These are phyloP conservation scores for Calonectria henricotiae DNA, from an alignment of 2,329 filamentous ascomycete species.

Conservation along the genomic window DNA sequence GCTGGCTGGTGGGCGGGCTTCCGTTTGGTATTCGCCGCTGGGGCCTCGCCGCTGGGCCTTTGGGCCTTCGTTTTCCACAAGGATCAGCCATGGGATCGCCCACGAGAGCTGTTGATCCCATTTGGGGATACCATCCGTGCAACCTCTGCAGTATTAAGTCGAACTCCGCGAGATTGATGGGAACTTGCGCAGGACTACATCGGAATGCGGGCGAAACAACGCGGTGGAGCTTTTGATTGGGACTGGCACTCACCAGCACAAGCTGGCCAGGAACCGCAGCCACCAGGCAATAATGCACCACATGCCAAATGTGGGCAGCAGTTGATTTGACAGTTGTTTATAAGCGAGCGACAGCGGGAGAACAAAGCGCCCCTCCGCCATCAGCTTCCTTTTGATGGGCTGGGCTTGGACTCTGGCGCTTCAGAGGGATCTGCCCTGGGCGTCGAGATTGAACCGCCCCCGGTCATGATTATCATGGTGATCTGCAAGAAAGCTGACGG, in stretches of 20 bases:
- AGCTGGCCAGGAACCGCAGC: slow-evolving; percentile 13
- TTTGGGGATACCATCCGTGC: slow-evolving; percentile 31
- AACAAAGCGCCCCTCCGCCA: slow-evolving; percentile 17
- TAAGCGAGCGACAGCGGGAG: slow-evolving; percentile 20
- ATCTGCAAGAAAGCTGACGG: slow-evolving; percentile 3
- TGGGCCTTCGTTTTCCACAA: background rate
- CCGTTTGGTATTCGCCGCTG: slow-evolving; percentile 1
- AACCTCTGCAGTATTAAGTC: slow-evolving; percentile 11
- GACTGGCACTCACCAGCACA: slow-evolving; percentile 35
- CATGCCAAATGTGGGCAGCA: slow-evolving; percentile 21
- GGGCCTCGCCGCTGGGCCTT: slow-evolving; percentile 17
- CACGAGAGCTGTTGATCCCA: slow-evolving; percentile 42
- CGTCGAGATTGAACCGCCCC: slow-evolving; percentile 7
- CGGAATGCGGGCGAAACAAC: slow-evolving; percentile 37
- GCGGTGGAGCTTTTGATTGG: slow-evolving; percentile 20
- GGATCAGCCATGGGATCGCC: slow-evolving; percentile 16
- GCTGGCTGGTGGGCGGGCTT: background rate
- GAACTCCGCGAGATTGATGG: slow-evolving; percentile 32
- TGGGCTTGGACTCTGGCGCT: slow-evolving; percentile 1
- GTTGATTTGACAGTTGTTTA: slow-evolving; percentile 26
- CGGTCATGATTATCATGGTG: slow-evolving; percentile 12
- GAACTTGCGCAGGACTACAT: slow-evolving; percentile 32
- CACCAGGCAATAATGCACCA: slow-evolving; percentile 30
- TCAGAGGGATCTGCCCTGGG: background rate
- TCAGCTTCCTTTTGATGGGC: slow-evolving; percentile 10